Evolutionary conservation across 148 eudicot species (phyloP), one percentile per base, ranked within the genome.

Genomic region (Vaccinium macrocarpon): DNA sequence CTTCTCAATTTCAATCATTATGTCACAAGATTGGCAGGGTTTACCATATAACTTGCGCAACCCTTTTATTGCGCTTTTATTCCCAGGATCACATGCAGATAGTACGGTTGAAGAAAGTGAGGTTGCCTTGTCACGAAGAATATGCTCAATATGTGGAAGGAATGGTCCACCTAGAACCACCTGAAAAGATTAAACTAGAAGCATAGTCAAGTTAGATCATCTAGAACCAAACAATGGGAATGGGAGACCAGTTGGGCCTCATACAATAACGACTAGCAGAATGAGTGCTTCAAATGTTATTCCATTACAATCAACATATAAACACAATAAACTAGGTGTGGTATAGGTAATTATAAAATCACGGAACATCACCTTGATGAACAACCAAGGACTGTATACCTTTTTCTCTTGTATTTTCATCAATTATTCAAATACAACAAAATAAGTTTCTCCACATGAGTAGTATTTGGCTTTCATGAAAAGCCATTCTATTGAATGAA

Each of bases 121-220:
- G 23, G 90, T 86, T 82, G 99, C 99, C 89, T 91, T 93, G 84
- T 89, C 90, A 48, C 93, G 98, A 83, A 97, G 90, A 87, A 95
- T 90, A 79, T 79, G 89, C 89, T 97, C 97, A 86, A 97, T 91
- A 64, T 92, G 93, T 72, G 98, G 98, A 87, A 86, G 90, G 81
- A 93, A 97, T 38, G 98, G 98, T 11, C 99, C 99, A n/a, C 99
- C 98, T 76, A 97, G 90, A 87, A 97, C 90, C 89, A 95, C 90
- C 99, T 97, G 82, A 72, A 79, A 85, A 57, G 76, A 80, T 87
- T 57, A 81, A 85, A 25, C 62, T 85, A 71, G 25, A 25, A 85
- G 68, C 25, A 81, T 42, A 42, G 61, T 85, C 72, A 85, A 77
- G 83, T 59, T 48, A 21, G 80, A 51, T 53, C 19, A 61, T 64